Percentiles rank a stretch among this genome's conserved stretches.
These are phyloP conservation scores for Blumeria graminis DNA, from an alignment of 2,329 filamentous ascomycete species.

Conservation along the genomic window DNA sequence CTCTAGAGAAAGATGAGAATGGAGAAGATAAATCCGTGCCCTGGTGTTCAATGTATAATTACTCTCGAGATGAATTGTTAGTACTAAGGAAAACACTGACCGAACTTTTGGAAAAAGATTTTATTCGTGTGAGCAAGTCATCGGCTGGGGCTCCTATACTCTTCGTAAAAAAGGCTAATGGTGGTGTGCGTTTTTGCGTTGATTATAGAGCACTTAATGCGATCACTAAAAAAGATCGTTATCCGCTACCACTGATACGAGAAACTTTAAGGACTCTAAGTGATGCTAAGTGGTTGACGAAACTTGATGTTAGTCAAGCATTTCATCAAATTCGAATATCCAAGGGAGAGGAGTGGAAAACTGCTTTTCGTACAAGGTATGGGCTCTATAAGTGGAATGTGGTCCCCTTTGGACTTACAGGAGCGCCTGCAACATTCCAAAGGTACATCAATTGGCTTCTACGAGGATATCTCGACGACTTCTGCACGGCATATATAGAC, in stretches of 20 bases:
- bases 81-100: neutral
- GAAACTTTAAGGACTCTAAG: neutral
- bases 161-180: neutral
- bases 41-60: too few species aligned
- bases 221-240: neutral
- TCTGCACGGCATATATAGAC: constrained; percentile 3
- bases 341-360: constrained; percentile 2
- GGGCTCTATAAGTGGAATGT: constrained; percentile 1
- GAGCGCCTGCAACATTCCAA: constrained; percentile 1
- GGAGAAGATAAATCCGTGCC: too few species aligned
- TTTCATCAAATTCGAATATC: constrained; percentile 1
- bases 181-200: neutral
- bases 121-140: neutral
- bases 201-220: neutral
- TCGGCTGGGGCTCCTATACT: neutral
- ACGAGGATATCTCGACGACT: constrained; percentile 1
- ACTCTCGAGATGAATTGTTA: neutral
- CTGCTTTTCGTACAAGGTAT: constrained; percentile 1
- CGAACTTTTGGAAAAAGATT: neutral
- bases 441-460: constrained; percentile 3
- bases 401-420: constrained; percentile 2
- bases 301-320: neutral
- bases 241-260: neutral
- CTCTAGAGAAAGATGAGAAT: neutral
- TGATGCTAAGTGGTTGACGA: constrained; percentile 1